These are phyloP conservation scores for Paspalum notatum DNA, from an alignment of 176 grass and related monocot genomes.

Conservation along the genomic window DNA sequence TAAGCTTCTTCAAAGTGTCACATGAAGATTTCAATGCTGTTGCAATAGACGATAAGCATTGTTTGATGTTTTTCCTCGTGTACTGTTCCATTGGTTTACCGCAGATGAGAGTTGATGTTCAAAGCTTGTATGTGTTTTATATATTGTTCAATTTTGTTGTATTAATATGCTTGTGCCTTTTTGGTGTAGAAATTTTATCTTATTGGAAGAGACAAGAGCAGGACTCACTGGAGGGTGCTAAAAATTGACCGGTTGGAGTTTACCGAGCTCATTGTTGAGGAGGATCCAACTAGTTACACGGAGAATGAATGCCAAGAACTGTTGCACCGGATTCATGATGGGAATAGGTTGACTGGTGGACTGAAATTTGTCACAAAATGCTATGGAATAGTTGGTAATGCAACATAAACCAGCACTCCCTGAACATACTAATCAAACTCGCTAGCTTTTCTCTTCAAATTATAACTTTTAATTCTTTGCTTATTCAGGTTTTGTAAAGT, in stretches of 20 bases:
- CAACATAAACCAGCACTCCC: conserved; percentile 17
- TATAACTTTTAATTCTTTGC: conserved; percentile 42
- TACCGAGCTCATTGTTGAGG: conserved; percentile 67
- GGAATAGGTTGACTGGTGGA: conserved; percentile 81
- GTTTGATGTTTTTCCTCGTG: neutral
- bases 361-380: conserved; percentile 94
- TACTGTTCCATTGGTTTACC: conserved; percentile 40
- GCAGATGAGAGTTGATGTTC: neutral
- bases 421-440: conserved; percentile 27
- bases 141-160: conserved; percentile 4
- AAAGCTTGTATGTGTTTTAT: conserved; percentile 6
- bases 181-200: conserved; percentile 91
- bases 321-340: conserved; percentile 74
- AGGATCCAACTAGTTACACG: conserved; percentile 77
- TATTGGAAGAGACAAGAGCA: conserved; percentile 80
- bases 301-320: conserved; percentile 75
- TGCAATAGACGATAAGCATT: neutral
- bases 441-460: conserved; percentile 6
- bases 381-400: conserved; percentile 90
- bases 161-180: conserved; percentile 25
- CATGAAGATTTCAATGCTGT: conserved; percentile 26
- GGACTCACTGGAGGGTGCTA: conserved; percentile 74
- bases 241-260: conserved; percentile 79
- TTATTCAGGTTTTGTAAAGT: conserved; percentile 87
- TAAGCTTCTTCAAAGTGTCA: conserved; percentile 20